Evolutionary conservation across 163 green algal genomes (phyloP), one percentile per base, ranked within the genome.

Genomic region (Scenedesmus sp.): DNA sequence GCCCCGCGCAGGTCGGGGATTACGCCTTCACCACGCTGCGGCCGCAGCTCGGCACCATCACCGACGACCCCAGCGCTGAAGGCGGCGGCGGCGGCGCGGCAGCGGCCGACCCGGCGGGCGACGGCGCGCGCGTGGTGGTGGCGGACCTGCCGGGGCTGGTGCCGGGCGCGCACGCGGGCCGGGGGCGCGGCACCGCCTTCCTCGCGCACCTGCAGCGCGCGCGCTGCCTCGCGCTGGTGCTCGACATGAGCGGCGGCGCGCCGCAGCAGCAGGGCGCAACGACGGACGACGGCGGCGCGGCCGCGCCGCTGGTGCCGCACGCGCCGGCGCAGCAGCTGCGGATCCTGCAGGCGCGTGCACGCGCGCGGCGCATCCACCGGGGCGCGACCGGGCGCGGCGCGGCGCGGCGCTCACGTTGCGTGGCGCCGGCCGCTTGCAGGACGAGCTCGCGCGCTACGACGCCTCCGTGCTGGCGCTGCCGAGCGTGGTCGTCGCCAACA

Each of bases 21-120:
- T 97, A 96, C 66, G 86, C 94, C 22, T 98, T 98, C 87, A 98
- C 95, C 45, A 98, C 95, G 0, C 69, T 97, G 39, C 71, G 71
- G 13, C 95, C 95, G 9, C 93, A 98, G 63, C 86, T 98, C 47
- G 95, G 95, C 1, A 84, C 84, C 17, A 74, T 44, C 15, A 67
- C 71, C 42, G 14, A 69, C 20, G 34, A 15, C 7, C 39, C 39
- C 39, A 47, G 39, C 10, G 39, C 6, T 47, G 39, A 6, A 47
- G 39, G 7, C 7, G 39, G 7, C 10, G 39, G 0, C 71, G 45
- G 0, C 24, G 7, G 39, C 7, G 39, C 10, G 39, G 6, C 39
- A 47, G 39, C 39, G 39, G 39, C 39, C 7, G 7, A 6, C 7
- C 6, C 10, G 39, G 7, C 6, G 44, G 36, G 44, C 39, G 17